Evolutionary conservation across 176 grass and related monocot genomes (phyloP).

Genomic region (Oryza rufipogon): DNA sequence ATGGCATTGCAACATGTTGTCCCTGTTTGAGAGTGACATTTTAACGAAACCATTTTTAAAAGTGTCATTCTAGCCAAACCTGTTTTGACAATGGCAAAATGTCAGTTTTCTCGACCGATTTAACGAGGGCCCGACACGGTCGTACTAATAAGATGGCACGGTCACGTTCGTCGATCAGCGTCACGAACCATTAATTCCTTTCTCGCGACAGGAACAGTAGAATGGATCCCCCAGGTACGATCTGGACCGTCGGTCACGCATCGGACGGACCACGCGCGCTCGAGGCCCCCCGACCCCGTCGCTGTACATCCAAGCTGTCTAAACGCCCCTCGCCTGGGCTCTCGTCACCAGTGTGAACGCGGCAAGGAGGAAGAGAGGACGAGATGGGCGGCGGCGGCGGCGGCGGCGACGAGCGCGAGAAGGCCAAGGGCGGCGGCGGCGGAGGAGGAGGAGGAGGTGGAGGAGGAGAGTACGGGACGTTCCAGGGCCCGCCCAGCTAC

Average conservation of each 20-base stretch:
- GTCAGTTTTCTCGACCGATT: too few relatives aligned
- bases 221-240: background rate
- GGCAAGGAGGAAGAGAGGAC: background rate
- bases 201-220: background rate
- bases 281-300: background rate
- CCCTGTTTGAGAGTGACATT: too few relatives aligned
- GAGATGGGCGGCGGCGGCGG: conserved; percentile 22
- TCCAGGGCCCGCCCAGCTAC: conserved; percentile 65
- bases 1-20: too few relatives aligned
- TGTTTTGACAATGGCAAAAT: too few relatives aligned
- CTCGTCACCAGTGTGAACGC: background rate
- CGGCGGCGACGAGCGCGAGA: background rate
- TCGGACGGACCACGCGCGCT: conserved; percentile 3
- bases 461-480: conserved; percentile 67
- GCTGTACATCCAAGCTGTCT: background rate
- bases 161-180: too few relatives aligned
- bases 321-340: background rate
- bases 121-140: too few relatives aligned
- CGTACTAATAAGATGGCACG: too few relatives aligned
- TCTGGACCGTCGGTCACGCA: background rate
- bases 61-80: too few relatives aligned
- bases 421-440: conserved; percentile 16
- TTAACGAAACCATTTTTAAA: too few relatives aligned
- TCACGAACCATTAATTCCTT: background rate
- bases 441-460: background rate